Conservation (phyloP, 177 flowering plant species). For the Vitis hybrid region DNA sequence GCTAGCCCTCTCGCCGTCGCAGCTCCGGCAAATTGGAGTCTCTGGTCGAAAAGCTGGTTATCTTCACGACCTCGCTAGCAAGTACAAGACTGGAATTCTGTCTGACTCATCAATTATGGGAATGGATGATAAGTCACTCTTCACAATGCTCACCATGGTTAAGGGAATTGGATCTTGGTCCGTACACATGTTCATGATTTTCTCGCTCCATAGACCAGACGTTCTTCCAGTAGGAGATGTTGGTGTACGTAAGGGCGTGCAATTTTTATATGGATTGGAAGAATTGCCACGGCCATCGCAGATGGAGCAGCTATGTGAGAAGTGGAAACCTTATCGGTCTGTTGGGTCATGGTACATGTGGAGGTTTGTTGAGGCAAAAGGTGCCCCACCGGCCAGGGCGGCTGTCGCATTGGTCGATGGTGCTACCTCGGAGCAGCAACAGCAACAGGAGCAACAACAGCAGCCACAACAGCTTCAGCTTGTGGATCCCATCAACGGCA, state of each 20-base stretch:
- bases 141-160: slow-evolving; percentile 29
- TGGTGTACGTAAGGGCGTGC: slow-evolving; percentile 39
- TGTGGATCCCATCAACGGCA: slow-evolving; percentile 7
- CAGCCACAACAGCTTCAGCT: not conserved
- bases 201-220: slow-evolving; percentile 39
- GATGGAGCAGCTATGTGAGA: slow-evolving; percentile 40
- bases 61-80: slow-evolving; percentile 40
- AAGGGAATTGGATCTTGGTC: slow-evolving; percentile 49
- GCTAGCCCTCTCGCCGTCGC: slow-evolving; percentile 20
- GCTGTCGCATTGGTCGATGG: not conserved
- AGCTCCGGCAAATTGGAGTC: slow-evolving; percentile 37
- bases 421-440: not conserved
- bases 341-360: slow-evolving; percentile 47
- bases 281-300: slow-evolving; percentile 30
- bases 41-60: slow-evolving; percentile 41
- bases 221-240: slow-evolving; percentile 39
- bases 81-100: slow-evolving; percentile 29
- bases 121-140: slow-evolving; percentile 39
- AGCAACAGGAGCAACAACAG: slow-evolving; percentile 1
- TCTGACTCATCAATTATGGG: slow-evolving; percentile 34
- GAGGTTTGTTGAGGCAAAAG: slow-evolving; percentile 32
- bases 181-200: slow-evolving; percentile 47
- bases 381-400: not conserved
- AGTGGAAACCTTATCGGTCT: slow-evolving; percentile 44
- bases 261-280: slow-evolving; percentile 28